Evolutionary conservation across 768 basidiomycete genomes (phyloP), one percentile per base, ranked within the genome.

Genomic region (Porphyrellus cyaneotinctus): DNA sequence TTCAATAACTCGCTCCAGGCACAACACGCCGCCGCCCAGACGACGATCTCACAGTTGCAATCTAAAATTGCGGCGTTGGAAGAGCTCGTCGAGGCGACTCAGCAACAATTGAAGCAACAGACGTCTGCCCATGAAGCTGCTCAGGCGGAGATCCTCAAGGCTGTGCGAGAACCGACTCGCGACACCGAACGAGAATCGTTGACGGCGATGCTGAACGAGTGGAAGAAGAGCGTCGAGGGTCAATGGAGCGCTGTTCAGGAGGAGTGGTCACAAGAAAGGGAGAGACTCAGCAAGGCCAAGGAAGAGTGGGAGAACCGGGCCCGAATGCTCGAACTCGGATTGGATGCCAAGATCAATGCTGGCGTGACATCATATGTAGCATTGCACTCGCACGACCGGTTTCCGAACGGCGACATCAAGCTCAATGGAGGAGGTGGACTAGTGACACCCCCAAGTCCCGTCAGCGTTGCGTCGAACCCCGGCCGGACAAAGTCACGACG

Each of bases 191-290:
- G 71, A 13, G 80, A 81, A 31, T 76, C 77, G 0, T 66, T 85
- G 36, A 80, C 76, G 13, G 71, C 74, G 20, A 76, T 85, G 65
- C 71, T 87, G 28, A 70, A 74, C 18, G 82, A 85, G 37, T 94
- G 91, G 89, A 87, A 86, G 66, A 83, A 81, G 62, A 75, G 73
- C 12, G 82, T 94, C 22, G 91, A 94, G 60, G 87, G 84, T 10
- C 81, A 85, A 45, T 94, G 91, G 91, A 79, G 74, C 32, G 72
- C 69, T 26, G 84, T 94, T 30, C 82, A 85, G 60, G 85, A 90
- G 58, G 87, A 88, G 50, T 97, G 92, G 92, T 78, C 77, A 2
- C 75, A 80, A 33, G 94, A 97, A 69, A 77, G 92, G 5, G 86
- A 87, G 54, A 76, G 90, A 18, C 75, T 97, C 12, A 75, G 77